Conservation (phyloP, 2,329 filamentous ascomycete genomes). For the Xylogone sp. region DNA sequence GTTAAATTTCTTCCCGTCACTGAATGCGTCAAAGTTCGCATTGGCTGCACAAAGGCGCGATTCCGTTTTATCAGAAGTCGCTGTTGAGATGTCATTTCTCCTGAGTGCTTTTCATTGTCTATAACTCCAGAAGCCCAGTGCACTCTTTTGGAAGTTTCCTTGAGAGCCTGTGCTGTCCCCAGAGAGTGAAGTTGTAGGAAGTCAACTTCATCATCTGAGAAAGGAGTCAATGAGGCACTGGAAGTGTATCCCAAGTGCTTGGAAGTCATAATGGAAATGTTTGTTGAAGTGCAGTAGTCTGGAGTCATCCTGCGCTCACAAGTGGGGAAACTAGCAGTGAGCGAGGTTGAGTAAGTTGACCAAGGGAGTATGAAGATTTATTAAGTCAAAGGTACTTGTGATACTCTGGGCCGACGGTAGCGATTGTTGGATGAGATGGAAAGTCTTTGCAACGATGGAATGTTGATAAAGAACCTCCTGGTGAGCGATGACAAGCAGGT, state of each 20-base stretch:
- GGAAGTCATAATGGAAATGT: neutral
- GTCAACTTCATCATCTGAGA: neutral
- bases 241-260: neutral
- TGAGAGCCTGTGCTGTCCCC: neutral
- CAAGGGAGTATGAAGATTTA: neutral
- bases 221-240: neutral
- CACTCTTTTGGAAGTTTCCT: constrained; percentile 11
- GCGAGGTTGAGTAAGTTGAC: neutral
- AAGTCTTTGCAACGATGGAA: constrained; percentile 10
- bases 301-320: neutral
- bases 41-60: neutral
- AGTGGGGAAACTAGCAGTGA: neutral
- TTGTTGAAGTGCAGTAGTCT: neutral
- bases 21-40: neutral
- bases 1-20: neutral
- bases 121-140: constrained; percentile 14
- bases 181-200: neutral
- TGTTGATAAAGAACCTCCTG: constrained; percentile 9
- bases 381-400: neutral
- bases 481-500: constrained; percentile 5
- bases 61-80: neutral
- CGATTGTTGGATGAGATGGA: constrained; percentile 18
- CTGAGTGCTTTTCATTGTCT: constrained; percentile 8
- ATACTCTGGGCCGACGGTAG: neutral
- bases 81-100: neutral